Conservation (phyloP, 1,284 basidiomycete genomes). For the Lignosus rhinocerotis region DNA sequence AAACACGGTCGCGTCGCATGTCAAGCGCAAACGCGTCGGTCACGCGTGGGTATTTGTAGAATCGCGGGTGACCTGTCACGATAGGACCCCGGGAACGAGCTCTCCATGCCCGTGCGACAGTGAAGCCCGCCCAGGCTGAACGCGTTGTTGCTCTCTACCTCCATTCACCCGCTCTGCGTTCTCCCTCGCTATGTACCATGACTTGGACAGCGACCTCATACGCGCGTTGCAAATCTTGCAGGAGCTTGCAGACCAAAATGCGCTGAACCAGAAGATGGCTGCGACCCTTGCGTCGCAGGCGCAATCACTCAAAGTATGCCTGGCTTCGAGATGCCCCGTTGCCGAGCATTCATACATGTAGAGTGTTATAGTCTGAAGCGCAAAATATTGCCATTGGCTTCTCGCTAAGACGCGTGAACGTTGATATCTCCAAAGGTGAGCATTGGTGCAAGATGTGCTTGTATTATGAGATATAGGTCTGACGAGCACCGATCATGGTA, state of each 20-base stretch:
- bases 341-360: slow-evolving; percentile 25
- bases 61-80: not conserved
- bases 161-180: not conserved
- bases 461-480: not conserved
- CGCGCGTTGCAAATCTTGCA: slow-evolving; percentile 79
- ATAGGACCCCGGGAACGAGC: not conserved
- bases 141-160: not conserved
- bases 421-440: slow-evolving; percentile 88
- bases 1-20: slow-evolving; percentile 4
- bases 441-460: not conserved
- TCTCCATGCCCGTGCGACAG: not conserved
- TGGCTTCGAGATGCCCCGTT: slow-evolving; percentile 3
- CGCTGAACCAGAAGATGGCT: slow-evolving; percentile 82
- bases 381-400: slow-evolving; percentile 78
- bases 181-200: slow-evolving; percentile 34
- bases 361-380: slow-evolving; percentile 68
- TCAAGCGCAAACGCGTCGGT: slow-evolving; percentile 4
- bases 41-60: not conserved
- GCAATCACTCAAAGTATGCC: slow-evolving; percentile 75
- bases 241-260: slow-evolving; percentile 85
- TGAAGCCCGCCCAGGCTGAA: not conserved
- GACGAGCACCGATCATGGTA: not conserved
- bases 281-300: slow-evolving; percentile 74
- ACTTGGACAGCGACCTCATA: slow-evolving; percentile 72
- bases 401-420: slow-evolving; percentile 85